A percentile compares a stretch with the other conserved stretches of the same genome.
Evolutionary conservation across 139 green algal genomes (phyloP).

Genomic region (Closterium sp.): DNA sequence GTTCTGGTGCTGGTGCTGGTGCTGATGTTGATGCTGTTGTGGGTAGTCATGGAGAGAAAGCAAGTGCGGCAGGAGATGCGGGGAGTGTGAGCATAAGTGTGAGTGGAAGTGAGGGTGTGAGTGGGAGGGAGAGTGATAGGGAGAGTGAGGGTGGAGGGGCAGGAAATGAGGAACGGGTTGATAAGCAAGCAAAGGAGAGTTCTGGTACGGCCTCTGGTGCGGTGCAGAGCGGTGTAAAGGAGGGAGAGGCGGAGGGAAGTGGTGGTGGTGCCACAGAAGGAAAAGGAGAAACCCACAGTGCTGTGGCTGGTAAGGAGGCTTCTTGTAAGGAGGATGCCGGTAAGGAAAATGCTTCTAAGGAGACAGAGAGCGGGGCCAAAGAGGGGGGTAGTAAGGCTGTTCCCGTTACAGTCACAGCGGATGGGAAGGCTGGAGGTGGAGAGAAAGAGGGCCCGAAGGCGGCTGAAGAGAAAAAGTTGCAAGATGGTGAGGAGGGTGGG

Average conservation of each 20-base stretch:
- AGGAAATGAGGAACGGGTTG: neutral
- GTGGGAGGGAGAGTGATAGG: neutral
- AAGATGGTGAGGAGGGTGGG: too few species aligned
- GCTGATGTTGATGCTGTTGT: neutral
- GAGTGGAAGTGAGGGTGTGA: neutral
- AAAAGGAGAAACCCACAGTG: neutral
- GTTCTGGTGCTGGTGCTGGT: slow-evolving; percentile 13
- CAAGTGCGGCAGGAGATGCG: neutral
- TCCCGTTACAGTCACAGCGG: neutral
- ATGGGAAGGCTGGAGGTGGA: neutral
- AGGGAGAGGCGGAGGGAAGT: neutral
- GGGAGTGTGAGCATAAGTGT: neutral
- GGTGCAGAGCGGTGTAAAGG: neutral
- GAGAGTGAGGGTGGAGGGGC: neutral
- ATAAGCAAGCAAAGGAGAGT: neutral
- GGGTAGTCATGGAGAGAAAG: neutral
- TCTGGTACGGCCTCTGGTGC: neutral
- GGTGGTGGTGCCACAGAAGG: neutral
- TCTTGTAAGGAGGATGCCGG: too few species aligned
- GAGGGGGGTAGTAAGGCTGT: neutral
- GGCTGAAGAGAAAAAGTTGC: neutral
- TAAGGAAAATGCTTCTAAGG: neutral
- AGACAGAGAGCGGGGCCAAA: neutral
- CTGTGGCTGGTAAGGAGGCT: neutral
- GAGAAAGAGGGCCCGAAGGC: neutral